Conservation (phyloP, 164 flowering plant species). For the Vitis rupestris region DNA sequence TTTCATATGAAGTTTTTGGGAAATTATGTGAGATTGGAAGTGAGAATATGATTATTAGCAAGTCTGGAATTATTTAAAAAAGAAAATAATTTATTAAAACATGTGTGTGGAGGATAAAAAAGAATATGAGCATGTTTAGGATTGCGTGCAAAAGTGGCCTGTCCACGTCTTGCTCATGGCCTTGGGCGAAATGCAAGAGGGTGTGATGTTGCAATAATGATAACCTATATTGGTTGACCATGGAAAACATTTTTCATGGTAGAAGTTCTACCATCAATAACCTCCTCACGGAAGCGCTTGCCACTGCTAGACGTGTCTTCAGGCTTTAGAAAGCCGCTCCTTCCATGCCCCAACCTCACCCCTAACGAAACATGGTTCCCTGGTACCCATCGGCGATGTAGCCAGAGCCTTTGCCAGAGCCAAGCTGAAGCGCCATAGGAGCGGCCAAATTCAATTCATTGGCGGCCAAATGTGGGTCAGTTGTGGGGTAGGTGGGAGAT, state of each 20-base stretch:
- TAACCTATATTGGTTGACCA: conserved; percentile 57
- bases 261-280: conserved; percentile 20
- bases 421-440: too few species aligned
- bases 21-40: too few species aligned
- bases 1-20: too few species aligned
- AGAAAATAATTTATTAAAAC: too few species aligned
- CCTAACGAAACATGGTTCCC: conserved; percentile 62
- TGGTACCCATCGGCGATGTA: conserved; percentile 3
- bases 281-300: conserved; percentile 44
- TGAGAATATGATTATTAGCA: too few species aligned
- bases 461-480: too few species aligned
- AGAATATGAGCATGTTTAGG: too few species aligned
- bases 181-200: conserved; percentile 89
- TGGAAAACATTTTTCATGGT: conserved; percentile 58
- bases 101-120: too few species aligned
- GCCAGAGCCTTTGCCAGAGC: too few species aligned
- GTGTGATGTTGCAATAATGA: conserved; percentile 56
- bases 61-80: too few species aligned
- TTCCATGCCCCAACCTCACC: conserved; percentile 83
- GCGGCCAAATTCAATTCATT: too few species aligned
- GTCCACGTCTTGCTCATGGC: conserved; percentile 94
- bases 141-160: conserved; percentile 95
- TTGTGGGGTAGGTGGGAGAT: too few species aligned
- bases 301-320: conserved; percentile 66
- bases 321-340: conserved; percentile 48